phyloP scores from a whole-genome alignment of 805 yeast genomes.

The Babjeviella inositovora region DNA sequence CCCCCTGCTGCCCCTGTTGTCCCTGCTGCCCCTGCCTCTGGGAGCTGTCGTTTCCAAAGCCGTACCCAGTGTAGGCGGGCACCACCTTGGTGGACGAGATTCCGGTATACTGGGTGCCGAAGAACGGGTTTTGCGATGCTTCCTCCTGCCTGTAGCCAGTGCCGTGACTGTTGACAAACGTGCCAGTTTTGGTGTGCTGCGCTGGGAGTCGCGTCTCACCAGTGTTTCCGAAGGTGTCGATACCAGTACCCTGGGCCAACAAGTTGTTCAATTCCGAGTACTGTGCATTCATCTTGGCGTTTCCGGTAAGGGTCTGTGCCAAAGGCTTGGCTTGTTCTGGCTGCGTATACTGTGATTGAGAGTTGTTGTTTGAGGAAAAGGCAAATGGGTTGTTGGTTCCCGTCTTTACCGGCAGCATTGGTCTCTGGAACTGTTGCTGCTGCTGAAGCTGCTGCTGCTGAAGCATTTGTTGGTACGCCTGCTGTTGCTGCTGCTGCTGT shows the following conservation, averaged over 20 bases:
- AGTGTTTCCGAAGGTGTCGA: slow-evolving; percentile 86
- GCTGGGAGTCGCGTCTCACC: slow-evolving; percentile 81
- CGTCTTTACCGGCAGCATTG: slow-evolving; percentile 39
- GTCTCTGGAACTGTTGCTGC: slow-evolving; percentile 10
- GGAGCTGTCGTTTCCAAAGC: slow-evolving; percentile 68
- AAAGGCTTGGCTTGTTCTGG: slow-evolving; percentile 18
- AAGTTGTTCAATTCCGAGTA: slow-evolving; percentile 63
- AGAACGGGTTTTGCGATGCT: slow-evolving; percentile 40
- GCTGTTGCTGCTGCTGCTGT: slow-evolving; percentile 7
- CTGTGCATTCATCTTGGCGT: slow-evolving; percentile 36
- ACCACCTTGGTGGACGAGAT: slow-evolving; percentile 46
- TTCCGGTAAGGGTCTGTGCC: slow-evolving; percentile 31
- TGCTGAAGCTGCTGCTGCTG: slow-evolving; percentile 20
- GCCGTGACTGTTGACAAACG: slow-evolving; percentile 78
- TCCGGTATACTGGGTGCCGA: slow-evolving; percentile 59
- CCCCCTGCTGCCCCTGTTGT: slow-evolving; percentile 4
- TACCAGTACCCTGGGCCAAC: slow-evolving; percentile 76
- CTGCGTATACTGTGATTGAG: slow-evolving; percentile 11
- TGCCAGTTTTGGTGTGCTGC: slow-evolving; percentile 73
- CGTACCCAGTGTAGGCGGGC: slow-evolving; percentile 85
- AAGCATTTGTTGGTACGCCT: slow-evolving; percentile 17
- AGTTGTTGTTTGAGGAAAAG: slow-evolving; percentile 9
- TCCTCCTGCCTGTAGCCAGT: slow-evolving; percentile 53
- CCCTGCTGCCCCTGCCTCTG: slow-evolving; percentile 13
- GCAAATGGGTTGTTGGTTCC: slow-evolving; percentile 78